Base-by-base conservation (phyloP, 768 basidiomycete species). In the Phaeotremella fagi region DNA sequence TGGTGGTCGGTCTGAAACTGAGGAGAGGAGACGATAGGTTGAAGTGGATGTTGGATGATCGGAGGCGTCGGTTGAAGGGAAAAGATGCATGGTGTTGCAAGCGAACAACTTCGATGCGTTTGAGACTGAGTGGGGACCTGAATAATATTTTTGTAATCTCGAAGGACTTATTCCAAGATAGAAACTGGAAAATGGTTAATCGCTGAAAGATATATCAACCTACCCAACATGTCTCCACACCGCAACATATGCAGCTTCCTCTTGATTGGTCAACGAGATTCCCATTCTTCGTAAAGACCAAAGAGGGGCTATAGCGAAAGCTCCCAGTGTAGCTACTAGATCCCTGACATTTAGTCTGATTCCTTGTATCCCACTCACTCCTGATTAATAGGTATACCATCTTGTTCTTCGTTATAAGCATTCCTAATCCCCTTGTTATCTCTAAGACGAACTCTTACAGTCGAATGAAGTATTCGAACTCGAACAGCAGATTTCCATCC, bases 381-480 rank as follows among this genome's bases (percentile, higher is more conserved):
- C 46, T 74, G 72, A 37, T 71, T 74, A 54, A 74, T 71, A 20
- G 72, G 69, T 0, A 73, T 48, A 3, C 73, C 73, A 29, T 68
- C 61, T 22, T 43, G 49, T 23, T 48, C 58, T 7, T 45, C 48
- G 48, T 69, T 61, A 51, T 73, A 75, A 29, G 15, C 25, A n/a
- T 70, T 71, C 52, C 47, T 41, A 5, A 52, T 48, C 0, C 68
- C 69, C 41, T 58, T 64, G 23, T 58, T 52, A 4, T 47, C 48
- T 1, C 44, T 16, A 7, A 75, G 59, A 41, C 71, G 41, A 1
- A 57, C 28, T 3, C 73, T 47, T 1, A 73, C 70, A 27, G 68
- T 62, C 14, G 73, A 60, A 45, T 75, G 73, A 3, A 75, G 52
- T 38, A 75, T 45, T 15, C 73, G 38, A 0, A 75, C 73, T 4